Evolutionary conservation across 2,329 filamentous ascomycete species (phyloP).

Genomic region (Epichloe aotearoae): DNA sequence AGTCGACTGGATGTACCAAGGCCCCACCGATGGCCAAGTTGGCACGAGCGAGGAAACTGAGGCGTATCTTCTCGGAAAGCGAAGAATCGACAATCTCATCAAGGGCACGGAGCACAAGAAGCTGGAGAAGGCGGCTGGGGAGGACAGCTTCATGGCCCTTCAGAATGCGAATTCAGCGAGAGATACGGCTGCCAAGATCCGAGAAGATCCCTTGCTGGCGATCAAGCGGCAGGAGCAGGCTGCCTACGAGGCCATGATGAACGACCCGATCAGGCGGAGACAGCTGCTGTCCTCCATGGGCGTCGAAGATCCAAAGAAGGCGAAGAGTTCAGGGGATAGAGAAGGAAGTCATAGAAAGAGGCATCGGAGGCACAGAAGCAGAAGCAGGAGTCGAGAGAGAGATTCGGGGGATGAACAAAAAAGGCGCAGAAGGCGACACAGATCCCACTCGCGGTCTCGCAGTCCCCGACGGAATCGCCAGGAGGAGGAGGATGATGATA

Average conservation of each 20-base stretch:
- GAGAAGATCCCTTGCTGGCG: constrained; percentile 80
- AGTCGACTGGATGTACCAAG: constrained; percentile 98
- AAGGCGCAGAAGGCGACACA: constrained; percentile 24
- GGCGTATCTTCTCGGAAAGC: constrained; percentile 82
- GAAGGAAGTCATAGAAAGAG: constrained; percentile 16
- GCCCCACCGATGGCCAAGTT: constrained; percentile 63
- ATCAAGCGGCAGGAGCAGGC: constrained; percentile 89
- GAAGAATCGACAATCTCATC: constrained; percentile 72
- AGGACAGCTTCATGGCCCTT: constrained; percentile 46
- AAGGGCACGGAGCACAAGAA: constrained; percentile 70
- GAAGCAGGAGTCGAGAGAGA: constrained; percentile 5
- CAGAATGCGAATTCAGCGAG: constrained; percentile 60
- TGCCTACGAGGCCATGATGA: constrained; percentile 68
- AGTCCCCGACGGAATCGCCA: constrained; percentile 24
- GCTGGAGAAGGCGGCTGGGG: constrained; percentile 58
- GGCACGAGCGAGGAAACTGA: constrained; percentile 82
- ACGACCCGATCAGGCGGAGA: constrained; percentile 53
- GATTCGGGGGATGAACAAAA: neutral
- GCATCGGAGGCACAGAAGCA: constrained; percentile 3
- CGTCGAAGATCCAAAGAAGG: constrained; percentile 35
- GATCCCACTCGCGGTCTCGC: constrained; percentile 32
- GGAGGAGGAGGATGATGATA: constrained; percentile 12
- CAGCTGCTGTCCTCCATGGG: constrained; percentile 55
- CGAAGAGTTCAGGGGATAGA: constrained; percentile 20
- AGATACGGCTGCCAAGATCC: constrained; percentile 75